phyloP scores from a whole-genome alignment of 1,284 basidiomycete genomes.

The Heterobasidion occidentale region DNA sequence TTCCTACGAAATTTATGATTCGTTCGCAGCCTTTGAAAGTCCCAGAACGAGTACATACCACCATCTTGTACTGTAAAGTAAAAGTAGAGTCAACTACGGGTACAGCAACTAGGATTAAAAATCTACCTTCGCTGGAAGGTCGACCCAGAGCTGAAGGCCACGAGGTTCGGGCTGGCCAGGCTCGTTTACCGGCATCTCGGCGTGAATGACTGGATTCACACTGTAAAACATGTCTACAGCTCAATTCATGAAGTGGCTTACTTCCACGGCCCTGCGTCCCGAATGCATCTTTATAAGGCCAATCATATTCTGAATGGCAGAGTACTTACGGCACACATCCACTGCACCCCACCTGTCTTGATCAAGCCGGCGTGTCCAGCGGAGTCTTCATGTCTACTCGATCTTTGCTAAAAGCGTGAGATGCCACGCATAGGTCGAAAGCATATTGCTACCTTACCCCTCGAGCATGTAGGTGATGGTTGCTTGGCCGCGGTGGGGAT shows the following conservation, averaged over 20 bases:
- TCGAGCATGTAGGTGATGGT: constrained; percentile 87
- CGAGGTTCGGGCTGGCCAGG: constrained; percentile 59
- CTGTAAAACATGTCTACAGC: not conserved
- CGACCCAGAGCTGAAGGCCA: constrained; percentile 92
- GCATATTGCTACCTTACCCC: constrained; percentile 37
- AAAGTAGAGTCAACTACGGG: not conserved
- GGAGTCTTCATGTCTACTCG: constrained; percentile 88
- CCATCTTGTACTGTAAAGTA: constrained; percentile 67
- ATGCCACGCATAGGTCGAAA: not conserved
- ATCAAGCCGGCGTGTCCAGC: constrained; percentile 82
- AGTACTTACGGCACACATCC: constrained; percentile 81
- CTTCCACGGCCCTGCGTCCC: constrained; percentile 29
- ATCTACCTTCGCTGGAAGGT: constrained; percentile 71
- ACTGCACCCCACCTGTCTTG: constrained; percentile 83
- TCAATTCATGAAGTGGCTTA: constrained; percentile 16
- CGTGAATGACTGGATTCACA: constrained; percentile 54
- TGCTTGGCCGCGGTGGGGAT: constrained; percentile 86
- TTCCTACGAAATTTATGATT: constrained; percentile 22
- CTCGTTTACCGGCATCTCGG: constrained; percentile 84
- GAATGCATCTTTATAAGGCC: not conserved
- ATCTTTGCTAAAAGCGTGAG: constrained; percentile 21
- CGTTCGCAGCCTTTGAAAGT: too few relatives aligned
- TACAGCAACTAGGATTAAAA: not conserved
- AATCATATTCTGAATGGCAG: not conserved
- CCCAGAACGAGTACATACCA: constrained; percentile 32